A percentile compares a stretch with the other conserved stretches of the same genome.
Evolutionary conservation across 1,284 basidiomycete genomes (phyloP).

Genomic region (Naganishia sp.): DNA sequence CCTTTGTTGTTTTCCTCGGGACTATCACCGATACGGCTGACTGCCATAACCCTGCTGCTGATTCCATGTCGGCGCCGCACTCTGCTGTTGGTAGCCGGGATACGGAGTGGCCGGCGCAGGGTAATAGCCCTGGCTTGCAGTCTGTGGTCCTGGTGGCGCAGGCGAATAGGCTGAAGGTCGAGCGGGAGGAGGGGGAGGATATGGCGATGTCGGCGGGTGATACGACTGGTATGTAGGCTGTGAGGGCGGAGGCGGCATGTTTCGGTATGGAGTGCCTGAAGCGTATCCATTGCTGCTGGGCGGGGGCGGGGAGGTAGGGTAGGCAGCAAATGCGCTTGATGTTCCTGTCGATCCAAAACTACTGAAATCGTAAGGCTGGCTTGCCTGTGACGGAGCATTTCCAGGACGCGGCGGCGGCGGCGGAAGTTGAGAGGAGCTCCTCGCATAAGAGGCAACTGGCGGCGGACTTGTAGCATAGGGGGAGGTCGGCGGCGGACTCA

Average conservation of each 20-base stretch:
- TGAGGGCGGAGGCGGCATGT: constrained; percentile 32
- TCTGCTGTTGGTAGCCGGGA: neutral
- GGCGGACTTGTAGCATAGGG: constrained; percentile 19
- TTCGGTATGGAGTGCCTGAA: constrained; percentile 7
- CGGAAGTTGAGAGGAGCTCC: constrained; percentile 36
- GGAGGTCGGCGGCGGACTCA: constrained; percentile 32
- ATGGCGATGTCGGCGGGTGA: constrained; percentile 18
- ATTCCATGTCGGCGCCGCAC: too few species aligned
- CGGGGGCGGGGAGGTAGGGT: constrained; percentile 34
- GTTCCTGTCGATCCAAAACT: constrained; percentile 36
- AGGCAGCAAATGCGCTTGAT: constrained; percentile 37
- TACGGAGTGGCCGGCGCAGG: constrained; percentile 28
- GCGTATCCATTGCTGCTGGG: constrained; percentile 7
- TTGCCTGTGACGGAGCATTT: constrained; percentile 29
- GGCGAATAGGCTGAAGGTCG: constrained; percentile 32
- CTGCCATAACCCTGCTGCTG: too few species aligned
- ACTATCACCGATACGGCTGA: too few species aligned
- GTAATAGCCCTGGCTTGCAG: neutral
- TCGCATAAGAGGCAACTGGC: constrained; percentile 4
- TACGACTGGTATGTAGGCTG: constrained; percentile 27
- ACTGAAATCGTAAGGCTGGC: constrained; percentile 48
- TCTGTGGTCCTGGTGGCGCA: constrained; percentile 21
- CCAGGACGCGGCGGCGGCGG: constrained; percentile 39
- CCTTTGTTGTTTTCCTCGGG: too few species aligned
- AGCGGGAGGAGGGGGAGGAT: constrained; percentile 30